Percentiles rank a stretch among this genome's conserved stretches.
These are phyloP conservation scores for Cyclanthera cordifolia DNA, from an alignment of 306 rosid genomes.

Conservation along the genomic window DNA sequence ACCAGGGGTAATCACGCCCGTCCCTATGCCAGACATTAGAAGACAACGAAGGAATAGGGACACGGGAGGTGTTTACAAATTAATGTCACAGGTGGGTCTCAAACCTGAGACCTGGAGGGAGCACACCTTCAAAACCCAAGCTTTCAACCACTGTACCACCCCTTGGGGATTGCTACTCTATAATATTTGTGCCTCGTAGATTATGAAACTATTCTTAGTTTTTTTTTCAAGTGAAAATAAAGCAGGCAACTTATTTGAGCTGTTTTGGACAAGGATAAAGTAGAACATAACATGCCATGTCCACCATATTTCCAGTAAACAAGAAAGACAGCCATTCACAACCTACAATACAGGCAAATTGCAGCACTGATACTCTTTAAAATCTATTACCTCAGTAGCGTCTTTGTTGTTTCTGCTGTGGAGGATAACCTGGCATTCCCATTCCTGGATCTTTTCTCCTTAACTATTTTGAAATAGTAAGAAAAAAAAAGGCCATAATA, in stretches of 20 bases:
- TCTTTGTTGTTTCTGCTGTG: conserved; percentile 49
- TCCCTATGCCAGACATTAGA: no score
- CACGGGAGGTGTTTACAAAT: no score
- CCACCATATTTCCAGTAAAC: conserved; percentile 3
- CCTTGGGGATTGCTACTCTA: no score
- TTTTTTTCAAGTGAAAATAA: not conserved
- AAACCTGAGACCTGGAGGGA: no score
- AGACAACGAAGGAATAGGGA: no score
- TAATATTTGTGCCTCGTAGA: not conserved
- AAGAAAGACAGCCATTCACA: not conserved
- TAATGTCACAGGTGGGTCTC: no score
- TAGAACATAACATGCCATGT: not conserved
- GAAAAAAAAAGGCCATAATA: no score
- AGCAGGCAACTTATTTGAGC: not conserved
- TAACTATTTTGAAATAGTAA: conserved; percentile 35
- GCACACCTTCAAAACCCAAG: not conserved
- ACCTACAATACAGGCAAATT: not conserved
- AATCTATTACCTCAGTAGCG: conserved; percentile 39
- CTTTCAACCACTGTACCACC: no score
- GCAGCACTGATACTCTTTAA: not conserved
- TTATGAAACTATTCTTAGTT: not conserved
- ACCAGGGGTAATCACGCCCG: no score
- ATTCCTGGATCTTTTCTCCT: conserved; percentile 52
- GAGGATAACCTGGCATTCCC: conserved; percentile 54
- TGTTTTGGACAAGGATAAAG: not conserved